A percentile compares a stretch with the other conserved stretches of the same genome.
phyloP scores from a whole-genome alignment of 176 grass and related monocot species.

The sorghum (Sorghum bicolor) region DNA sequence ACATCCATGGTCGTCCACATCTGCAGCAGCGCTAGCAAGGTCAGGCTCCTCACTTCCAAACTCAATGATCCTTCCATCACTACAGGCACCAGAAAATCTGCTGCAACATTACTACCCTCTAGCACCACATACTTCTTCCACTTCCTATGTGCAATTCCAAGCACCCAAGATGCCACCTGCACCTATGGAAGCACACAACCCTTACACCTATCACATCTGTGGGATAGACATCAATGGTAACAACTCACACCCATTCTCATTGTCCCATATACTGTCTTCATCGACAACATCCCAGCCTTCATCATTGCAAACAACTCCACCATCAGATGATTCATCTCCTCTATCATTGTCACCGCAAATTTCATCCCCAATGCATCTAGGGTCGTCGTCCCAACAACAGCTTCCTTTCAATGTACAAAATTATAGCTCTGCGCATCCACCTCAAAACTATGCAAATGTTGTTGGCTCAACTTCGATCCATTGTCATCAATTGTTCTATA shows the following conservation, averaged over 20 bases:
- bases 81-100: neutral
- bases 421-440: neutral
- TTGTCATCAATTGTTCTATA: neutral
- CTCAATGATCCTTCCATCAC: too few relatives aligned
- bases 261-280: neutral
- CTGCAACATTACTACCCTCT: too few relatives aligned
- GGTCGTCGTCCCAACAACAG: neutral
- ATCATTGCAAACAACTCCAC: neutral
- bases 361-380: too few relatives aligned
- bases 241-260: neutral
- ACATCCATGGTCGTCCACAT: neutral
- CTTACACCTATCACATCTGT: neutral
- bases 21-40: neutral
- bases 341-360: too few relatives aligned
- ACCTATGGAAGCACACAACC: neutral
- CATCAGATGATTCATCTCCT: neutral
- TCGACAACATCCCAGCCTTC: neutral
- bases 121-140: neutral
- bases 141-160: neutral
- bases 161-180: neutral
- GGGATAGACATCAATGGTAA: neutral
- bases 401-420: neutral
- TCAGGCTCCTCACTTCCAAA: neutral
- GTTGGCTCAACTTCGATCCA: neutral
- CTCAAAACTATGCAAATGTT: neutral